These are phyloP conservation scores for Ceratocystis colombiana DNA, from an alignment of 2,329 filamentous ascomycete species.

Conservation along the genomic window DNA sequence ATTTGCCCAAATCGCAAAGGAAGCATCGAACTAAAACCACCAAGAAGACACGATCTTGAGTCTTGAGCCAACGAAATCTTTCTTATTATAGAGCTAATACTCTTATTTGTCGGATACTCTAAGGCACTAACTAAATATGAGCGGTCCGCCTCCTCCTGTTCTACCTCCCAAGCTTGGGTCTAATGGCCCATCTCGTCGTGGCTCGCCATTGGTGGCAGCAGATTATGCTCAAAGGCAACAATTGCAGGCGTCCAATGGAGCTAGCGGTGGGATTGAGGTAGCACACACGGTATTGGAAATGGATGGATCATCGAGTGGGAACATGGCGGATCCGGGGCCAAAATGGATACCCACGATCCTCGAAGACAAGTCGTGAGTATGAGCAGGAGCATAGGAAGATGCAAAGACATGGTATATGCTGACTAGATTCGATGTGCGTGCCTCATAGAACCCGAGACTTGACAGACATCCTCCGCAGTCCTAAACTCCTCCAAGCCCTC, in stretches of 20 bases:
- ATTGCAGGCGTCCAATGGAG: background rate
- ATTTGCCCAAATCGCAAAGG: background rate
- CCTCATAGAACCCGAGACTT: slow-evolving; percentile 65
- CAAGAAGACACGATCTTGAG: no score
- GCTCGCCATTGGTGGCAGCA: slow-evolving; percentile 45
- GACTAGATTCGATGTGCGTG: slow-evolving; percentile 10
- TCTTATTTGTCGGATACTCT: no score
- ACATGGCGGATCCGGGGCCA: slow-evolving; percentile 46
- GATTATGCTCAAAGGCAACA: background rate
- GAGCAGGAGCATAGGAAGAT: background rate
- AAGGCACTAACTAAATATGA: slow-evolving; percentile 9
- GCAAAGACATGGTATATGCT: slow-evolving; percentile 28
- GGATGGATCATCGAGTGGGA: slow-evolving; percentile 11
- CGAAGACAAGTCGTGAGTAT: slow-evolving; percentile 67
- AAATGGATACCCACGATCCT: slow-evolving; percentile 70
- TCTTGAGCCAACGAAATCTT: no score
- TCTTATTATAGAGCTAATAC: no score
- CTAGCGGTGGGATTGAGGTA: background rate
- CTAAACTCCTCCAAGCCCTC: slow-evolving; percentile 61
- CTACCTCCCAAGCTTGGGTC: slow-evolving; percentile 63
- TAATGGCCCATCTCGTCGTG: slow-evolving; percentile 57
- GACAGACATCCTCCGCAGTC: slow-evolving; percentile 54
- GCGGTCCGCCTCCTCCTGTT: slow-evolving; percentile 51
- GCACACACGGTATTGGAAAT: slow-evolving; percentile 15
- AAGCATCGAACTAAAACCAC: no score